These are phyloP conservation scores for Neurospora sp. DNA, from an alignment of 495 filamentous ascomycete genomes.

Conservation along the genomic window DNA sequence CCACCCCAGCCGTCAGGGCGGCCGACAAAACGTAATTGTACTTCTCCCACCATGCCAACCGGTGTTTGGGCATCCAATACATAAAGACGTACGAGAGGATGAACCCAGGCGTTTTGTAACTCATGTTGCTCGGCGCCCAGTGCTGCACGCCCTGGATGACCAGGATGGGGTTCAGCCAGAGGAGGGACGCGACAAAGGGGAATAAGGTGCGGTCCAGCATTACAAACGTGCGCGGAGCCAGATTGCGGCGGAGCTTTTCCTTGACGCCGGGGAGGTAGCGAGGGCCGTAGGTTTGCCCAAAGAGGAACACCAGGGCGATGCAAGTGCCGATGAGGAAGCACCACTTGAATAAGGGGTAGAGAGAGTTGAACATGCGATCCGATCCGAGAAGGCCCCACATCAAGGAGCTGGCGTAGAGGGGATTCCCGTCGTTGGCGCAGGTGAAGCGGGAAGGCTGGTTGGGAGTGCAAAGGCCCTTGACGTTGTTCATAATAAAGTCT, in stretches of 20 bases:
- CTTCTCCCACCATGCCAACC: conserved; percentile 31
- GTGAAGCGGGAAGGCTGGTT: conserved; percentile 22
- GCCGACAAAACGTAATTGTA: conserved; percentile 45
- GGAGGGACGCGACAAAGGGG: conserved; percentile 16
- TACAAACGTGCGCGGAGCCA: conserved; percentile 14
- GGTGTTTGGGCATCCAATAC: conserved; percentile 16
- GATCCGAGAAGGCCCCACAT: conserved; percentile 30
- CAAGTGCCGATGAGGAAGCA: conserved; percentile 29
- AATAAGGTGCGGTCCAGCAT: conserved; percentile 20
- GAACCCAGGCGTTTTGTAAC: conserved; percentile 24
- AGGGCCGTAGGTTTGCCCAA: conserved; percentile 20
- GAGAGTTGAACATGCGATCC: conserved; percentile 26
- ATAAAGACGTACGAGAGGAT: conserved; percentile 24
- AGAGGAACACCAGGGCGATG: conserved; percentile 22
- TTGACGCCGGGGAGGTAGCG: conserved; percentile 20
- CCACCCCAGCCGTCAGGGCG: conserved; percentile 23
- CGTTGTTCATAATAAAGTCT: conserved; percentile 21
- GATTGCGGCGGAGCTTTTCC: conserved; percentile 17
- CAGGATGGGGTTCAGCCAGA: conserved; percentile 22
- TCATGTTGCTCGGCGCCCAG: conserved; percentile 24
- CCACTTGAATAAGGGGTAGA: conserved; percentile 31
- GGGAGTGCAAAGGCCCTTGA: conserved; percentile 19
- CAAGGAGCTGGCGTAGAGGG: conserved; percentile 22
- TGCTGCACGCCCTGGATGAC: conserved; percentile 24
- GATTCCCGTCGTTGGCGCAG: conserved; percentile 23